Percentiles rank a stretch among this genome's conserved stretches.
These are phyloP conservation scores for Leucocoprinus leucothites DNA, from an alignment of 768 basidiomycete genomes.

Conservation along the genomic window DNA sequence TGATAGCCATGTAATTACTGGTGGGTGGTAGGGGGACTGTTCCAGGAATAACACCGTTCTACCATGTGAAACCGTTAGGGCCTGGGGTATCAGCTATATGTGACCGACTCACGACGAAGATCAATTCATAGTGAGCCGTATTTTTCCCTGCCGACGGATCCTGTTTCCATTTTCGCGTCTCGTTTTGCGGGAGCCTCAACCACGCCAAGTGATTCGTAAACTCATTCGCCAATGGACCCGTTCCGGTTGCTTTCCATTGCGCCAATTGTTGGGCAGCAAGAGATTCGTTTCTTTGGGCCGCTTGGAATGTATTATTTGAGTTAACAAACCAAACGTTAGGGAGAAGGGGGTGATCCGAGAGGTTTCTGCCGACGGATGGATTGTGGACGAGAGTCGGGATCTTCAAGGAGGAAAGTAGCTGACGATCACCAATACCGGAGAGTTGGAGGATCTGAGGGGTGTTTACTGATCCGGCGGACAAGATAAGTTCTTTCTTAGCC, in stretches of 20 bases:
- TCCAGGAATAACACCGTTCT: no score
- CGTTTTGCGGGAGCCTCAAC: slow-evolving; percentile 24
- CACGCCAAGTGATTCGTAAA: slow-evolving; percentile 22
- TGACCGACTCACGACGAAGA: slow-evolving; percentile 20
- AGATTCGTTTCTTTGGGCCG: neutral
- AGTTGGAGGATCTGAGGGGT: slow-evolving; percentile 20
- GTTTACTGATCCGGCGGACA: slow-evolving; percentile 19
- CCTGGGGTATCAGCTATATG: no score
- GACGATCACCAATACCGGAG: slow-evolving; percentile 20
- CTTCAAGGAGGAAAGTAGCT: slow-evolving; percentile 10
- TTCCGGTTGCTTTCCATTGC: slow-evolving; percentile 1
- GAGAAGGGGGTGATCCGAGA: slow-evolving; percentile 17
- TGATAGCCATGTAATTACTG: slow-evolving; percentile 18
- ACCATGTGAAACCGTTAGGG: no score
- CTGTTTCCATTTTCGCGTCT: neutral
- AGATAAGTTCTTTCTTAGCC: slow-evolving; percentile 13
- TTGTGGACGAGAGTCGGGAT: slow-evolving; percentile 16
- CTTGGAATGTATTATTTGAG: neutral
- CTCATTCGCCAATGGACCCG: slow-evolving; percentile 23
- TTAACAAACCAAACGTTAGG: slow-evolving; percentile 1
- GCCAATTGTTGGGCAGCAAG: slow-evolving; percentile 1
- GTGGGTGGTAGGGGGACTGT: slow-evolving; percentile 10
- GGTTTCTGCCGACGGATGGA: slow-evolving; percentile 19
- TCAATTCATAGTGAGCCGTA: slow-evolving; percentile 27
- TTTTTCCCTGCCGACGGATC: slow-evolving; percentile 29